phyloP scores from a whole-genome alignment of 306 rosid genomes.

The Acmispon strigosus region DNA sequence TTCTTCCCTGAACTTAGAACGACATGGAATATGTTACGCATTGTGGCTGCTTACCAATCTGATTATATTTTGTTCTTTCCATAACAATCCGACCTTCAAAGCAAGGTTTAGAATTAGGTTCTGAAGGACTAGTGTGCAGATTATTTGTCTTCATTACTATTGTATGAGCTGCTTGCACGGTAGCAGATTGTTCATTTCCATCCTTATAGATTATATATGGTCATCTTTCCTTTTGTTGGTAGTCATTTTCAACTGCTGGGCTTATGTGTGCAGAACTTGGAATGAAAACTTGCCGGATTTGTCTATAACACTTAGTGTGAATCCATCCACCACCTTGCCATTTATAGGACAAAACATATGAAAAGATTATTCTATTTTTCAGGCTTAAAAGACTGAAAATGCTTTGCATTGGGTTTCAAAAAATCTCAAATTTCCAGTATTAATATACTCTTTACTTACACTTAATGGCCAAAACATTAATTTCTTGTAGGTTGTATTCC shows the following conservation, averaged over 20 bases:
- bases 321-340: not conserved
- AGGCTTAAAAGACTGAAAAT: not conserved
- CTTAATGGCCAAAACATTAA: not conserved
- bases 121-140: not conserved
- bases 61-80: conserved; percentile 3
- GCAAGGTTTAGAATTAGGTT: not conserved
- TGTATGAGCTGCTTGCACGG: not conserved
- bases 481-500: conserved; percentile 71
- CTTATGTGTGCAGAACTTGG: not conserved
- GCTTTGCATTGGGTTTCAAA: not conserved
- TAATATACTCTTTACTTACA: not conserved
- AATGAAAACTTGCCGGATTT: not conserved
- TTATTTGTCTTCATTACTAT: not conserved
- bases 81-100: conserved; percentile 3
- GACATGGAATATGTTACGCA: not conserved
- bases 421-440: not conserved
- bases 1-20: conserved; percentile 5
- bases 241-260: not conserved
- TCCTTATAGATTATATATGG: not conserved
- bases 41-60: not conserved
- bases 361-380: not conserved
- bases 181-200: not conserved
- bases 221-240: not conserved
- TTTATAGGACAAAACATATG: not conserved
- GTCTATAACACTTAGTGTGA: not conserved